Evolutionary conservation across 2,329 filamentous ascomycete genomes (phyloP).

Genomic region (Neobulgaria alba): DNA sequence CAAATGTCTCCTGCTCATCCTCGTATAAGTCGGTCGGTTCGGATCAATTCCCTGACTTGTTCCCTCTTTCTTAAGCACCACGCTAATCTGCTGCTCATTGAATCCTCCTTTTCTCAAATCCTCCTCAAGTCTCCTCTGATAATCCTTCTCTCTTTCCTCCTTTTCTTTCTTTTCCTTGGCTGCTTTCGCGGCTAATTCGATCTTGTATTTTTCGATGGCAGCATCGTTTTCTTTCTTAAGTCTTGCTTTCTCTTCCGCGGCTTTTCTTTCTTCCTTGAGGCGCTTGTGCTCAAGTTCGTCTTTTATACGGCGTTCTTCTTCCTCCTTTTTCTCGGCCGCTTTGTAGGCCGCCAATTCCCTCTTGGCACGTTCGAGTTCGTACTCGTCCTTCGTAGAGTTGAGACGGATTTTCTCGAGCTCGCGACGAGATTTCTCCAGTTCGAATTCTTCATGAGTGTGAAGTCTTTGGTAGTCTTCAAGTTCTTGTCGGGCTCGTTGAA

Average conservation of each 20-base stretch:
- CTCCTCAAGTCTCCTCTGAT: conserved; percentile 45
- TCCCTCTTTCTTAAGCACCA: conserved; percentile 50
- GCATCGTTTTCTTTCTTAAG: conserved; percentile 38
- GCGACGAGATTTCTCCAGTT: conserved; percentile 32
- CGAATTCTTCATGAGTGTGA: conserved; percentile 7
- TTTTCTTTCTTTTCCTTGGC: conserved; percentile 31
- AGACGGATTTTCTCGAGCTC: conserved; percentile 31
- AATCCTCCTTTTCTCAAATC: conserved; percentile 50
- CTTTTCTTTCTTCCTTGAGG: conserved; percentile 36
- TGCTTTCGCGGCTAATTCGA: conserved; percentile 28
- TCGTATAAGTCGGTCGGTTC: conserved; percentile 49
- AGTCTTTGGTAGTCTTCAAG: conserved; percentile 35
- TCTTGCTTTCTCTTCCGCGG: conserved; percentile 34
- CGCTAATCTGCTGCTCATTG: conserved; percentile 48
- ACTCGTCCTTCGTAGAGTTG: conserved; percentile 11
- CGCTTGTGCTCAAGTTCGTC: conserved; percentile 33
- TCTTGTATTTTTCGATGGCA: conserved; percentile 42
- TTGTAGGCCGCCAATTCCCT: conserved; percentile 32
- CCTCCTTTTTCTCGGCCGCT: conserved; percentile 24
- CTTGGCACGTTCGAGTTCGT: conserved; percentile 21
- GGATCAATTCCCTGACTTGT: conserved; percentile 36
- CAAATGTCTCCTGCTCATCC: conserved; percentile 53
- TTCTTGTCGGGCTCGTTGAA: conserved; percentile 34
- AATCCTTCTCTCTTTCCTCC: conserved; percentile 27
- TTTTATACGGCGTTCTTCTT: conserved; percentile 35